phyloP scores from a whole-genome alignment of 805 yeast genomes.

The Saturnispora bothae region DNA sequence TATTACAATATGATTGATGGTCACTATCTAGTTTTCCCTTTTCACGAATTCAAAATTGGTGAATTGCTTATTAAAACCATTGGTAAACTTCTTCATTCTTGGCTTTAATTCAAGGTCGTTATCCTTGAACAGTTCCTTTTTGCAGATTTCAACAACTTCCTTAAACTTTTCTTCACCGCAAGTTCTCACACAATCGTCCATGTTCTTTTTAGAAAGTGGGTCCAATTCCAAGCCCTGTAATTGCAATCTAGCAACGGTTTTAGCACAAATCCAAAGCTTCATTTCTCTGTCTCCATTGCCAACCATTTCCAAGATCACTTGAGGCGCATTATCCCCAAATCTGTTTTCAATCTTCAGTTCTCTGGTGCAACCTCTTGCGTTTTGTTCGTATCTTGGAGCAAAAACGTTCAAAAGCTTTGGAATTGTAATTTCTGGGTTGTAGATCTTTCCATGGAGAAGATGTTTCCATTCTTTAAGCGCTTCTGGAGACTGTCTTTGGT shows the following conservation, averaged over 20 bases:
- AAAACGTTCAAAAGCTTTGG: slow-evolving; percentile 63
- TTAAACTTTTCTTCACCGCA: slow-evolving; percentile 46
- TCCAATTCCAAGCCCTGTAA: slow-evolving; percentile 47
- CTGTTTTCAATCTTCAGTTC: slow-evolving; percentile 77
- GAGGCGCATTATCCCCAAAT: slow-evolving; percentile 82
- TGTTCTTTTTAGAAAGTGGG: slow-evolving; percentile 44
- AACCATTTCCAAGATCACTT: slow-evolving; percentile 78
- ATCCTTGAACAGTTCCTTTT: slow-evolving; percentile 32
- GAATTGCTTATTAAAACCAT: slow-evolving; percentile 24
- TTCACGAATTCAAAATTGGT: slow-evolving; percentile 25
- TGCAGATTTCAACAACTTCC: slow-evolving; percentile 51
- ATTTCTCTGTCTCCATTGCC: slow-evolving; percentile 50
- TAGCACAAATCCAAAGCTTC: slow-evolving; percentile 69
- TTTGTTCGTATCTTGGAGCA: slow-evolving; percentile 47
- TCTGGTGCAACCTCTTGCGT: slow-evolving; percentile 81
- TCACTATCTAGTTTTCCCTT: too few relatives aligned
- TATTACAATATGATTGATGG: too few relatives aligned
- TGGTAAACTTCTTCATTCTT: slow-evolving; percentile 21
- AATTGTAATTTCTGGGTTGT: slow-evolving; percentile 38
- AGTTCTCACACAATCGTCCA: slow-evolving; percentile 37
- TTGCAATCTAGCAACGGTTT: slow-evolving; percentile 72
- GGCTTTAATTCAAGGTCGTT: slow-evolving; percentile 17
- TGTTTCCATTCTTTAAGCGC: slow-evolving; percentile 23
- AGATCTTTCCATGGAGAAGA: slow-evolving; percentile 29
- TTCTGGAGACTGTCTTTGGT: slow-evolving; percentile 5